Conservation (phyloP, 2,329 filamentous ascomycete species). For the Cadophora luteo-olivacea region DNA sequence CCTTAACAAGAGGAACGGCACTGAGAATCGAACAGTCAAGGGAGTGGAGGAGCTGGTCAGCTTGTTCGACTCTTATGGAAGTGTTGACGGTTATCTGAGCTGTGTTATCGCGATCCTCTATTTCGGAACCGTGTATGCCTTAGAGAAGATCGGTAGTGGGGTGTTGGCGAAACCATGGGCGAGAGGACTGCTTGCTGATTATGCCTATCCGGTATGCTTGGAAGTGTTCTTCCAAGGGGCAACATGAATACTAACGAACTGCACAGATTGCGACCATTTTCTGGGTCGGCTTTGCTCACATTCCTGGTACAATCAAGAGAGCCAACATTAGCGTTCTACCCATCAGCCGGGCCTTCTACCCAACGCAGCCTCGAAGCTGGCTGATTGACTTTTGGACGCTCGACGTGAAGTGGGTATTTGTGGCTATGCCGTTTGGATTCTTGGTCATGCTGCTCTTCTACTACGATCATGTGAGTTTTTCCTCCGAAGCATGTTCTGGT, state of each 20-base stretch:
- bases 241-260: background rate
- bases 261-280: conserved; percentile 18
- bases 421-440: conserved; percentile 59
- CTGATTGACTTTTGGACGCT: conserved; percentile 60
- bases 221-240: no score
- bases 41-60: conserved; percentile 23
- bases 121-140: conserved; percentile 19
- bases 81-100: conserved; percentile 22
- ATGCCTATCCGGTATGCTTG: conserved; percentile 19
- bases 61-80: conserved; percentile 19
- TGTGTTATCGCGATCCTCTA: conserved; percentile 23
- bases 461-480: conserved; percentile 55
- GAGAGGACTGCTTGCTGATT: conserved; percentile 21
- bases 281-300: conserved; percentile 24
- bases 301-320: conserved; percentile 18
- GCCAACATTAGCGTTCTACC: conserved; percentile 22
- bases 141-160: conserved; percentile 19
- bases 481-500: no score
- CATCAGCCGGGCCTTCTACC: conserved; percentile 22
- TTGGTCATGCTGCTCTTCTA: conserved; percentile 61
- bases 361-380: conserved; percentile 49
- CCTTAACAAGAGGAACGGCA: background rate
- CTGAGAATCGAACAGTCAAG: conserved; percentile 17
- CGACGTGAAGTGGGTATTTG: conserved; percentile 58
- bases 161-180: conserved; percentile 18